A percentile compares a stretch with the other conserved stretches of the same genome.
These are phyloP conservation scores for Arthrocladium fulminans DNA, from an alignment of 2,329 filamentous ascomycete species.

Conservation along the genomic window DNA sequence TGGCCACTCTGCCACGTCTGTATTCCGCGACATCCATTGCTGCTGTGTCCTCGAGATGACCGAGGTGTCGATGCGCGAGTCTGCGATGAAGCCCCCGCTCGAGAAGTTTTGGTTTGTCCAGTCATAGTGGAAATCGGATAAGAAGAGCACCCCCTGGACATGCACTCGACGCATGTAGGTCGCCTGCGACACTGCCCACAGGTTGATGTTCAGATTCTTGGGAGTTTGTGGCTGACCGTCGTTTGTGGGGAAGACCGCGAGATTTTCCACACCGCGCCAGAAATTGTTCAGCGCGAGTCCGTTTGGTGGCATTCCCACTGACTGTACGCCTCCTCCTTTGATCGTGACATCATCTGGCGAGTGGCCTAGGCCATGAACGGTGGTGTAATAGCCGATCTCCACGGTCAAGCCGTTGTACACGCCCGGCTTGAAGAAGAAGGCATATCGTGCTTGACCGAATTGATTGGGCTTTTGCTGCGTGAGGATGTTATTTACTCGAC, in stretches of 20 bases:
- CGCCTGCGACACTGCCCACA: constrained; percentile 1
- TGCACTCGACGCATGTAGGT: constrained; percentile 4
- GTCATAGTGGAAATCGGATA: neutral
- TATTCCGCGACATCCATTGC: constrained; percentile 1
- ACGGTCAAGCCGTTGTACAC: neutral
- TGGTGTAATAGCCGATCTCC: constrained; percentile 1
- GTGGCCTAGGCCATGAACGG: constrained; percentile 1
- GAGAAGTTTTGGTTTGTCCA: neutral
- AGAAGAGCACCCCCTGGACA: neutral
- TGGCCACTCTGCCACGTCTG: neutral
- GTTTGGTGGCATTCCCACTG: neutral
- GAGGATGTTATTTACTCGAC: neutral
- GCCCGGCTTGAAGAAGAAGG: constrained; percentile 1
- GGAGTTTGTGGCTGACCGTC: neutral
- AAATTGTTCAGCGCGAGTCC: constrained; percentile 2
- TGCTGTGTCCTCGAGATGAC: neutral
- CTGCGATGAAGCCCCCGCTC: constrained; percentile 1
- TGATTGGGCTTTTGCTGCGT: neutral
- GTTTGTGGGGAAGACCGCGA: neutral
- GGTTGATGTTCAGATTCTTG: neutral
- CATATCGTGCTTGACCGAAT: constrained; percentile 2
- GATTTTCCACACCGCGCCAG: constrained; percentile 4
- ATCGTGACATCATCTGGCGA: neutral
- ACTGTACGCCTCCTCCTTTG: neutral
- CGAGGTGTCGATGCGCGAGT: neutral